Evolutionary conservation across 2,329 filamentous ascomycete genomes (phyloP).

Genomic region (Verticillium nonalfalfae): DNA sequence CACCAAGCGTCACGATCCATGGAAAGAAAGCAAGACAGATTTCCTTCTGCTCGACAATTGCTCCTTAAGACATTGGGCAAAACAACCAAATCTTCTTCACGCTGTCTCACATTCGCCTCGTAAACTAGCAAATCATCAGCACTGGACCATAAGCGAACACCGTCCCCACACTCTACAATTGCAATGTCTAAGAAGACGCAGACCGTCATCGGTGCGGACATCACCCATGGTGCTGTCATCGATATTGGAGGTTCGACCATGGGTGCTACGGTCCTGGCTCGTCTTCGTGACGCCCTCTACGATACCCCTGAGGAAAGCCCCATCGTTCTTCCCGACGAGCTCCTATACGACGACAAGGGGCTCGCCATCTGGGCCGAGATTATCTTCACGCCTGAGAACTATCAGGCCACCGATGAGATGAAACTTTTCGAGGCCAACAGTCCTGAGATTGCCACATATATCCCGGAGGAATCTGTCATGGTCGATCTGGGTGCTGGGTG

Average conservation of each 20-base stretch:
- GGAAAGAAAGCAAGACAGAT: too few species aligned
- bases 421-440: slow-evolving; percentile 26
- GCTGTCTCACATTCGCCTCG: too few species aligned
- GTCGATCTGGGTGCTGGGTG: slow-evolving; percentile 35
- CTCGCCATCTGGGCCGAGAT: slow-evolving; percentile 33
- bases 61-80: too few species aligned
- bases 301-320: slow-evolving; percentile 17
- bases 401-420: slow-evolving; percentile 34
- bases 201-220: neutral
- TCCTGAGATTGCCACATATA: slow-evolving; percentile 23
- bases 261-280: slow-evolving; percentile 18
- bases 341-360: slow-evolving; percentile 30
- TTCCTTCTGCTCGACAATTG: too few species aligned
- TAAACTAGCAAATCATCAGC: too few species aligned
- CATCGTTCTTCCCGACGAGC: slow-evolving; percentile 29
- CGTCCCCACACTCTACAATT: too few species aligned
- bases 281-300: slow-evolving; percentile 18
- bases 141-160: too few species aligned
- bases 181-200: too few species aligned
- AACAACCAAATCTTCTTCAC: too few species aligned
- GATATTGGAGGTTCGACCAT: slow-evolving; percentile 31
- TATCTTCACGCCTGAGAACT: slow-evolving; percentile 30
- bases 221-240: slow-evolving; percentile 24
- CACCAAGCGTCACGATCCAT: too few species aligned
- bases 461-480: slow-evolving; percentile 22